Conservation (phyloP, 129 eudicot genomes). For the Flaveria ramosissima region DNA sequence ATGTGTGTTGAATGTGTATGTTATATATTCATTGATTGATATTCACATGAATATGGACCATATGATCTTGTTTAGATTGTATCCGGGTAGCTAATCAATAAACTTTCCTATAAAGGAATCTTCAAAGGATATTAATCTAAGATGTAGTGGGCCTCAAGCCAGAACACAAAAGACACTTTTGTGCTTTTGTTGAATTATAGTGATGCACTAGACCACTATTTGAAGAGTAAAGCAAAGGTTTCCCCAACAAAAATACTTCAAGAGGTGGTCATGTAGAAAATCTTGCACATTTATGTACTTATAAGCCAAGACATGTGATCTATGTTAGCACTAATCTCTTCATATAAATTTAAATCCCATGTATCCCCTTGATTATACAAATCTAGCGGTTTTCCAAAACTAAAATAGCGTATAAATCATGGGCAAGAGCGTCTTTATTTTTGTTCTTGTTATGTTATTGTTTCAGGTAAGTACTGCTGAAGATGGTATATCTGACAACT, state of each 20-base stretch:
- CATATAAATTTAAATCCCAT: conserved; percentile 42
- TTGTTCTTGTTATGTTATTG: conserved; percentile 45
- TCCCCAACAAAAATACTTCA: conserved; percentile 39
- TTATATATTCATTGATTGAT: too few species aligned
- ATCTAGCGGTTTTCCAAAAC: conserved; percentile 22
- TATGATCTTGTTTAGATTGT: background rate
- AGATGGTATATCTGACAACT: conserved; percentile 40
- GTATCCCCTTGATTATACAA: conserved; percentile 52
- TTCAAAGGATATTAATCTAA: conserved; percentile 24
- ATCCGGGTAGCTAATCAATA: background rate
- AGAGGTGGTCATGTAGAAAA: conserved; percentile 35
- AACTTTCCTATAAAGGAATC: conserved; percentile 18
- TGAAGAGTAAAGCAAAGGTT: conserved; percentile 49
- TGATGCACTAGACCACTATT: conserved; percentile 32
- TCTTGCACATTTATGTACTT: conserved; percentile 40
- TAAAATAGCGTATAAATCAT: conserved; percentile 40
- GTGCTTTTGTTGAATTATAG: conserved; percentile 18
- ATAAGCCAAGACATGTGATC: conserved; percentile 38
- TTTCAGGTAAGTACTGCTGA: conserved; percentile 40
- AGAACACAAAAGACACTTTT: conserved; percentile 34
- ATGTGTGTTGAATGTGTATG: too few species aligned
- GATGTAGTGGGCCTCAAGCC: conserved; percentile 28
- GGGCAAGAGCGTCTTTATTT: conserved; percentile 51
- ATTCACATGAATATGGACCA: background rate
- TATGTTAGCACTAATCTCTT: conserved; percentile 40